Evolutionary conservation across 2,329 filamentous ascomycete species (phyloP), one percentile per base, ranked within the genome.

Genomic region (Orbilia blumenaviensis): DNA sequence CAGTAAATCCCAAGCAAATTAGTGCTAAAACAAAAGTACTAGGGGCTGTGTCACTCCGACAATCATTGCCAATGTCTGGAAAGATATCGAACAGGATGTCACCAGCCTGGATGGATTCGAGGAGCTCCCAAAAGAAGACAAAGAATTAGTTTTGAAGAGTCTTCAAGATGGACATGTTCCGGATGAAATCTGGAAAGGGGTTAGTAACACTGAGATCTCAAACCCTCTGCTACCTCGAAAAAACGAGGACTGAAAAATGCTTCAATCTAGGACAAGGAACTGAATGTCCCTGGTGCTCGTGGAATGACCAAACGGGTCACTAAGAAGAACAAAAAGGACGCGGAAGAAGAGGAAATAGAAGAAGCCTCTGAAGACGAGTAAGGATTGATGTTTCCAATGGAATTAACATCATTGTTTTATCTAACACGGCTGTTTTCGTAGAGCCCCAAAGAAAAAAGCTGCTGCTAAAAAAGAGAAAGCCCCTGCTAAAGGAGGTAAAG

Each of bases 1-100:
- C n/a, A 8, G 14, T 41, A n/a, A 10, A 10, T 23, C n/a, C n/a
- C n/a, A n/a, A n/a, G 36, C 32, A 34, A n/a, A 56, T 9, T 2
- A 29, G 29, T 16, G 29, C 54, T 60, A 42, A 42, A 4, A 14
- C 1, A n/a, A 23, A 60, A 36, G 27, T 21, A 3, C 32, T 44
- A 78, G 77, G 77, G 72, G 72, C 27, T 78, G 77, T 61, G 72
- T 60, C 25, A 78, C 77, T 21, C 63, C 72, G 5, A 21, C 66
- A 27, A 42, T 77, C 38, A 29, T 78, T 27, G 41, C 8, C 10
- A 78, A 78, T 48, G 23, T 78, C 44, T 48, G 38, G 21, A 72
- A 67, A 50, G 62, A 66, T 12, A 62, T 66, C 18, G 66, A 72
- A 2, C 61, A 56, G 6, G 60, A 77, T 5, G 3, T 66, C 23